Conservation (phyloP, 108 stramenopile genomes). For the Nannochloropsis salina region DNA sequence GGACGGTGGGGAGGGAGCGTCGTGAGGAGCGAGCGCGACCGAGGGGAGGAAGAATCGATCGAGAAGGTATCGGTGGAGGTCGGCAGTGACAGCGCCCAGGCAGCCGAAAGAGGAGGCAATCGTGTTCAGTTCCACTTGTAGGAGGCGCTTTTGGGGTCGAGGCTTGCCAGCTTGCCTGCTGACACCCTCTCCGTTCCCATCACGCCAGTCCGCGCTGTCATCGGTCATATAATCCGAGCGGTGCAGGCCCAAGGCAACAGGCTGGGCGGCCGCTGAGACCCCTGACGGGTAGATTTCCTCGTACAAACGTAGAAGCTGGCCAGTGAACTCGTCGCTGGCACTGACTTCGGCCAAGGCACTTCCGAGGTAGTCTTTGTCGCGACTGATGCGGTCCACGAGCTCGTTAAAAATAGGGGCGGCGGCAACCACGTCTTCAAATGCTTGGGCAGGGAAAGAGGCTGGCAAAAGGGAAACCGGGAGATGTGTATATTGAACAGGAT, state of each 20-base stretch:
- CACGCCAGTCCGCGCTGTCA: conserved; percentile 29
- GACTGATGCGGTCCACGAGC: conserved; percentile 73
- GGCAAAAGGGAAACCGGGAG: not conserved
- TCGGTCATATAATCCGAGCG: conserved; percentile 95
- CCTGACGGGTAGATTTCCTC: conserved; percentile 43
- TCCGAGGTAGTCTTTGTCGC: conserved; percentile 66
- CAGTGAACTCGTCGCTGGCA: conserved; percentile 75
- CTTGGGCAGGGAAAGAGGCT: conserved; percentile 24
- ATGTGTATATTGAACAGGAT: not conserved
- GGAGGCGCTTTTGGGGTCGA: not conserved
- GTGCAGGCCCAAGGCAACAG: conserved; percentile 70
- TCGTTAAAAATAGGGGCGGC: conserved; percentile 69
- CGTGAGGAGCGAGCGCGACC: conserved; percentile 64
- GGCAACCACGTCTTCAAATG: conserved; percentile 28
- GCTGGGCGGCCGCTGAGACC: conserved; percentile 50
- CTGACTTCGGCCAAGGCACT: conserved; percentile 22
- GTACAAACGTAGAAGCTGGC: conserved; percentile 67
- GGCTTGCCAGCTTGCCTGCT: not conserved
- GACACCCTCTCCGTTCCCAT: conserved; percentile 16
- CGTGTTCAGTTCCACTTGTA: conserved; percentile 95
- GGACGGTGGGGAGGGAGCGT: conserved; percentile 64
- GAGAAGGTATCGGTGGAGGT: conserved; percentile 39
- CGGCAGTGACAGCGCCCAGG: conserved; percentile 41
- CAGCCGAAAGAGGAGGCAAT: conserved; percentile 86
- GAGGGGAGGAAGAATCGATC: conserved; percentile 61